Evolutionary conservation across 2,329 filamentous ascomycete species (phyloP).

Genomic region (Claviceps sorghi): DNA sequence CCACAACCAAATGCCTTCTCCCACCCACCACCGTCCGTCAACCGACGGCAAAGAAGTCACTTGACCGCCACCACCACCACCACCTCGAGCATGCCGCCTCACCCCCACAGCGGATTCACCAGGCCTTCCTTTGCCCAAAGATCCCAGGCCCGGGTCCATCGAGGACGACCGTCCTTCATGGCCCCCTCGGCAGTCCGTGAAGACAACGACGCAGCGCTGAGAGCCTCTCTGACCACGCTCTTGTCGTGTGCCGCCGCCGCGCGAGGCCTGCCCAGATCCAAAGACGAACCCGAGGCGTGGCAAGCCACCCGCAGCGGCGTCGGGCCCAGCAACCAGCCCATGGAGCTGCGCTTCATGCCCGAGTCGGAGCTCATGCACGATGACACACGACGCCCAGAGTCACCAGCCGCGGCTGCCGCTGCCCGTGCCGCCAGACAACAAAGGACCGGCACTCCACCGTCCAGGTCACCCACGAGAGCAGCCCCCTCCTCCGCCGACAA

Average conservation of each 20-base stretch:
- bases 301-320: constrained; percentile 22
- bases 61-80: constrained; percentile 26
- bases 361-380: constrained; percentile 43
- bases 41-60: constrained; percentile 31
- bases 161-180: constrained; percentile 44
- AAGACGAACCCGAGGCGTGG: constrained; percentile 28
- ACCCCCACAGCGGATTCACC: constrained; percentile 35
- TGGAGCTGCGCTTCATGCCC: constrained; percentile 44
- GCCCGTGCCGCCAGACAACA: constrained; percentile 10
- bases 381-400: constrained; percentile 5
- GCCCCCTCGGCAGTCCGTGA: constrained; percentile 61
- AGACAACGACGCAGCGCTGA: constrained; percentile 83
- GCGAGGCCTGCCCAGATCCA: constrained; percentile 58
- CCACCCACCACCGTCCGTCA: constrained; percentile 48
- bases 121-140: constrained; percentile 35
- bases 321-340: constrained; percentile 35
- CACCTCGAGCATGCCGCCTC: constrained; percentile 30
- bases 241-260: constrained; percentile 91
- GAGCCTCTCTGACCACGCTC: constrained; percentile 85
- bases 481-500: constrained; percentile 23
- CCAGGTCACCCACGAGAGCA: constrained; percentile 15
- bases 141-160: constrained; percentile 32
- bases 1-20: constrained; percentile 89
- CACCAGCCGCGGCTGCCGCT: constrained; percentile 8
- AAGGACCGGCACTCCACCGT: constrained; percentile 13